Evolutionary conservation across 2,329 filamentous ascomycete species (phyloP).

Genomic region (Cladophialophora chaetospira): DNA sequence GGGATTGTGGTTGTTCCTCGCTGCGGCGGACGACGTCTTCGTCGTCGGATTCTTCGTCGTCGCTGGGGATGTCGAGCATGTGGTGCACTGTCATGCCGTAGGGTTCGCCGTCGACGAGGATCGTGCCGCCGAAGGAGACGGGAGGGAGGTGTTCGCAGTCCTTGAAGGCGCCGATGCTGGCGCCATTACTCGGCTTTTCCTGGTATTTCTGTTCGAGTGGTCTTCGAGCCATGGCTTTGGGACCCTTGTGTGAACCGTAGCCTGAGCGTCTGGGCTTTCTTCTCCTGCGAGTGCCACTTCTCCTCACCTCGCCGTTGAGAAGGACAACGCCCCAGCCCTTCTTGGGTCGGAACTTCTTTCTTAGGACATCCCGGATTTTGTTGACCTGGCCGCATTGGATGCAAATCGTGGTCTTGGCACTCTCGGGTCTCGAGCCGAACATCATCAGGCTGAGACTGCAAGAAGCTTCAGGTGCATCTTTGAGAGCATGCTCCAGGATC

Average conservation of each 20-base stretch:
- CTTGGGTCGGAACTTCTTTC: constrained; percentile 58
- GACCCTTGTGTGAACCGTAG: constrained; percentile 16
- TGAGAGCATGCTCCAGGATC: constrained; percentile 60
- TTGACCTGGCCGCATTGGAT: constrained; percentile 57
- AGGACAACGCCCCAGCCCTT: constrained; percentile 62
- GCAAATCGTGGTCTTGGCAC: constrained; percentile 63
- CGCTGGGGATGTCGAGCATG: constrained; percentile 73
- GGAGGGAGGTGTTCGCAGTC: constrained; percentile 83
- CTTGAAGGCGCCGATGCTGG: constrained; percentile 89
- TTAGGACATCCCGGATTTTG: constrained; percentile 60
- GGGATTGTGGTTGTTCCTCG: constrained; percentile 22
- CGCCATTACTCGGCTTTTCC: constrained; percentile 75
- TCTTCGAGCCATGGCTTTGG: constrained; percentile 17
- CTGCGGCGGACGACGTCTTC: constrained; percentile 38
- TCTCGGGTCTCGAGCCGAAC: constrained; percentile 59
- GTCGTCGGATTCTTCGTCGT: constrained; percentile 51
- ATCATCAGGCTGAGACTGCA: constrained; percentile 63
- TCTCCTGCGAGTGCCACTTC: constrained; percentile 48
- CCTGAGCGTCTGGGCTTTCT: constrained; percentile 29
- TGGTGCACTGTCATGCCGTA: constrained; percentile 98
- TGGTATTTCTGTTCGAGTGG: constrained; percentile 72
- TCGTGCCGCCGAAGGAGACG: constrained; percentile 85
- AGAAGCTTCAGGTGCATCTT: constrained; percentile 59
- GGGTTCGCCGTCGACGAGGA: constrained; percentile 79
- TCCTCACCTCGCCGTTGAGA: constrained; percentile 59